Percentiles rank a stretch among this genome's conserved stretches.
These are phyloP conservation scores for Trichophyton rubrum DNA, from an alignment of 2,329 filamentous ascomycete genomes.

Conservation along the genomic window DNA sequence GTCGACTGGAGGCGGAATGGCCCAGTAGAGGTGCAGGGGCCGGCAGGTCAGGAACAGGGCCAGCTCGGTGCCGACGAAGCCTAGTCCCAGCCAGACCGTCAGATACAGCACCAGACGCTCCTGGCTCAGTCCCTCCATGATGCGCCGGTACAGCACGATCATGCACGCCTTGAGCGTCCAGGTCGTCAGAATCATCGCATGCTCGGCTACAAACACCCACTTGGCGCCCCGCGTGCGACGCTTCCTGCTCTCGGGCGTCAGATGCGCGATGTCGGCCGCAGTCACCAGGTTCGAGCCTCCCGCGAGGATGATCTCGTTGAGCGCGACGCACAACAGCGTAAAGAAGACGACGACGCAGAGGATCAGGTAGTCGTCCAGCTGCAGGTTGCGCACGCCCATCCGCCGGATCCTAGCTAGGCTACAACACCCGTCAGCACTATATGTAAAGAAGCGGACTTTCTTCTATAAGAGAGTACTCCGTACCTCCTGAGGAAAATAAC, in stretches of 20 bases:
- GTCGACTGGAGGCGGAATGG: conserved; percentile 14
- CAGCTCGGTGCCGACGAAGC: conserved; percentile 39
- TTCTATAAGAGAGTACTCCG: too few relatives aligned
- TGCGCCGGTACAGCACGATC: conserved; percentile 40
- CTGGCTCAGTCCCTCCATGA: conserved; percentile 32
- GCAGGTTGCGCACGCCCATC: conserved; percentile 38
- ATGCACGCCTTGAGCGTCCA: conserved; percentile 45
- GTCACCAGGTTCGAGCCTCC: conserved; percentile 51
- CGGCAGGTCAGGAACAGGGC: conserved; percentile 41
- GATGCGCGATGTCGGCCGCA: conserved; percentile 31
- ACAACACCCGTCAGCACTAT: background rate
- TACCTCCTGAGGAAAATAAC: conserved; percentile 29
- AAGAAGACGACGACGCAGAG: conserved; percentile 42
- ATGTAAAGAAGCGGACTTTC: too few relatives aligned
- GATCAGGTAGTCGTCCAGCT: conserved; percentile 47
- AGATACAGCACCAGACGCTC: conserved; percentile 27
- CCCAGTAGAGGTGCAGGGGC: conserved; percentile 25
- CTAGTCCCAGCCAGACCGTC: conserved; percentile 32
- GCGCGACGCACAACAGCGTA: conserved; percentile 42
- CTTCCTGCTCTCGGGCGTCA: conserved; percentile 36
- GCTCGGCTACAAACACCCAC: conserved; percentile 49
- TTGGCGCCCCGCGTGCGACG: conserved; percentile 44
- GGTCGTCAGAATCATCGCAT: conserved; percentile 47
- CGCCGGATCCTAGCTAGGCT: conserved; percentile 31
- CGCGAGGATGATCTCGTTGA: conserved; percentile 43